These are phyloP conservation scores for Penicillium brasilianum DNA, from an alignment of 2,329 filamentous ascomycete genomes.

Conservation along the genomic window DNA sequence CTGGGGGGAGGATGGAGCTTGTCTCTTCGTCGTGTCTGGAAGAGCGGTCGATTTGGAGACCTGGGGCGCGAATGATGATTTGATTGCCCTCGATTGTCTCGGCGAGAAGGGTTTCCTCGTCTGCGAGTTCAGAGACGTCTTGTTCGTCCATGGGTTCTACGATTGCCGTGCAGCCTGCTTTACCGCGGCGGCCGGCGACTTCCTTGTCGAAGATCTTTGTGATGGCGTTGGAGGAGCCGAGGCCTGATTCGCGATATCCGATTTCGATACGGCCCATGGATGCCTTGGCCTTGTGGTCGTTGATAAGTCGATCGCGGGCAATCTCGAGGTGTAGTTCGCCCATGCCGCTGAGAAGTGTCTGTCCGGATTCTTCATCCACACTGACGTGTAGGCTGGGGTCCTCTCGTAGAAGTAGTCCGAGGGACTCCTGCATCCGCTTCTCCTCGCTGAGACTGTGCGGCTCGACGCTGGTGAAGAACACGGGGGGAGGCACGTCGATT, in stretches of 20 bases:
- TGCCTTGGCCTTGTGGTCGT: slow-evolving; percentile 85
- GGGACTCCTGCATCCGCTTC: slow-evolving; percentile 75
- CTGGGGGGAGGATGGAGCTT: slow-evolving; percentile 58
- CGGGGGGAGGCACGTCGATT: slow-evolving; percentile 86
- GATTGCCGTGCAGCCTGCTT: slow-evolving; percentile 72
- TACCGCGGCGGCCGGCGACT: slow-evolving; percentile 78
- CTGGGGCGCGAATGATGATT: slow-evolving; percentile 61
- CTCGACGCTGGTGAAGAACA: slow-evolving; percentile 95
- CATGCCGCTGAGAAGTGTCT: slow-evolving; percentile 94
- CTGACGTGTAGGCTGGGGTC: slow-evolving; percentile 89
- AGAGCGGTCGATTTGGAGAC: slow-evolving; percentile 48
- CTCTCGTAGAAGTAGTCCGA: slow-evolving; percentile 81
- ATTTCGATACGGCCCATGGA: slow-evolving; percentile 91
- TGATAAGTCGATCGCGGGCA: slow-evolving; percentile 82
- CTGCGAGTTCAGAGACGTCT: slow-evolving; percentile 19
- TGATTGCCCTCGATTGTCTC: slow-evolving; percentile 71
- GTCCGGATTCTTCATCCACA: slow-evolving; percentile 85
- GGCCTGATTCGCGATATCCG: slow-evolving; percentile 86
- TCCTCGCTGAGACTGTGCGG: slow-evolving; percentile 77
- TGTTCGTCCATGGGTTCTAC: slow-evolving; percentile 64
- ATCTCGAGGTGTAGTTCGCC: slow-evolving; percentile 95
- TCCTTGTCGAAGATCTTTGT: slow-evolving; percentile 75
- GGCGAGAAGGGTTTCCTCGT: slow-evolving; percentile 45
- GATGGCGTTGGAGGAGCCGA: slow-evolving; percentile 60
- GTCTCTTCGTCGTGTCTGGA: slow-evolving; percentile 47